Conservation (phyloP, 768 basidiomycete genomes). For the Tricholoma sp. region DNA sequence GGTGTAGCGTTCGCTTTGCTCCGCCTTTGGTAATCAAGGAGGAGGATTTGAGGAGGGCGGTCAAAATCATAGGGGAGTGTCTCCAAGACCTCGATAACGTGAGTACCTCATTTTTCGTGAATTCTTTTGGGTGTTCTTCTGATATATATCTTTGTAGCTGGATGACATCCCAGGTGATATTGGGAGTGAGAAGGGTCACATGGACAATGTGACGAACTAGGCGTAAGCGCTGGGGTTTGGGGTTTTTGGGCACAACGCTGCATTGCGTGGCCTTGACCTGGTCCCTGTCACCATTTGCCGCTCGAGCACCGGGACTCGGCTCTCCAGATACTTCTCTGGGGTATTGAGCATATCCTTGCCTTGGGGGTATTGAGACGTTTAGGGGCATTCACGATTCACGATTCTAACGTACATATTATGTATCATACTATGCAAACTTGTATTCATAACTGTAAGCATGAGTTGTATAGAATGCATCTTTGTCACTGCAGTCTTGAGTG, state of each 20-base stretch:
- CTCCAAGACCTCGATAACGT: conserved; percentile 80
- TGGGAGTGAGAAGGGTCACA: conserved; percentile 55
- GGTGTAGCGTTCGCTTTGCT: conserved; percentile 84
- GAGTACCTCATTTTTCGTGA: conserved; percentile 13
- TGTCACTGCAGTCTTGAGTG: no score
- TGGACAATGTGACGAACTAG: conserved; percentile 19
- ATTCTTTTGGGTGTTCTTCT: neutral
- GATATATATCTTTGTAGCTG: conserved; percentile 18
- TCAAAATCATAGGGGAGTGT: conserved; percentile 71
- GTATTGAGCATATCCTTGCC: no score
- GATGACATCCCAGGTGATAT: conserved; percentile 58
- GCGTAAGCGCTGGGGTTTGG: neutral
- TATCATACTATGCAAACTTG: no score
- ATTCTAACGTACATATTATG: no score
- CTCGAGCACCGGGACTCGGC: no score
- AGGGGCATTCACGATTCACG: no score
- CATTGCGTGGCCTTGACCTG: neutral
- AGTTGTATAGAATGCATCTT: no score
- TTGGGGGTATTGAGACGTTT: no score
- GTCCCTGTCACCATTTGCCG: neutral
- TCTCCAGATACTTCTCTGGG: no score
- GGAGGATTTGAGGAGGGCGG: conserved; percentile 69
- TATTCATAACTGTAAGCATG: no score
- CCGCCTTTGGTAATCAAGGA: conserved; percentile 95
- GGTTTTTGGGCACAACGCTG: neutral